A percentile compares a stretch with the other conserved stretches of the same genome.
Conservation (phyloP, 2,329 filamentous ascomycete genomes). For the Aureobasidium melanogenum region DNA sequence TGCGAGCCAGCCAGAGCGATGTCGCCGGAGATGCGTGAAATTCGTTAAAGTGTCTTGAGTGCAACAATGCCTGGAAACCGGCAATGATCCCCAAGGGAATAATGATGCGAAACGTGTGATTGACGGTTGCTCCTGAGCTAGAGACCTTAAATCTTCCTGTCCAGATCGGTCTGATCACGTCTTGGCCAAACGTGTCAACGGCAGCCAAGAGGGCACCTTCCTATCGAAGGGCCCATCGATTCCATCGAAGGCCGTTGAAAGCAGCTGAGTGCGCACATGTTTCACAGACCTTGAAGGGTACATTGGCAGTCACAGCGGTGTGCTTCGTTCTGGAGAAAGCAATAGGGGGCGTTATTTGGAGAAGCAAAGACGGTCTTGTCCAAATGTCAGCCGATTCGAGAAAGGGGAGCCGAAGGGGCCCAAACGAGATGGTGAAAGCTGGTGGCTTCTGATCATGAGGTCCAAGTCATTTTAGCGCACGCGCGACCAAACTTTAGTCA, state of each 20-base stretch:
- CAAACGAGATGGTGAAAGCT: background rate
- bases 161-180: slow-evolving; percentile 10
- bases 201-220: background rate
- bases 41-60: slow-evolving; percentile 5
- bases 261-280: background rate
- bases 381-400: background rate
- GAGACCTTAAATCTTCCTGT: slow-evolving; percentile 1
- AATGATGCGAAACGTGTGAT: slow-evolving; percentile 1
- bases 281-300: background rate
- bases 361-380: background rate
- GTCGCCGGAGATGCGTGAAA: slow-evolving; percentile 3
- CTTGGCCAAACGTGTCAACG: background rate
- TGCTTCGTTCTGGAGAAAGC: background rate
- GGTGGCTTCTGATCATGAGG: slow-evolving; percentile 8
- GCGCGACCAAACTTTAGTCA: background rate
- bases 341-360: background rate
- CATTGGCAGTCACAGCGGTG: background rate
- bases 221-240: background rate
- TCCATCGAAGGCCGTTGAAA: slow-evolving; percentile 4
- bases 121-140: slow-evolving; percentile 4
- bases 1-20: background rate
- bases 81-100: background rate
- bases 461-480: background rate
- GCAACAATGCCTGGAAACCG: background rate
- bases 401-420: background rate